A percentile compares a stretch with the other conserved stretches of the same genome.
Evolutionary conservation across 129 eudicot species (phyloP).

Genomic region (Daucus carota): DH1_v3.0 NC_030385.2:39079001-39079500

Average conservation of each 20-base stretch:
- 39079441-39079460: not conserved
- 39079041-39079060: slow-evolving; percentile 36
- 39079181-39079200: not conserved
- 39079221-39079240: not conserved
- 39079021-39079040: slow-evolving; percentile 48
- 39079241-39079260: not conserved
- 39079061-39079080: not conserved
- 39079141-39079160: not conserved
- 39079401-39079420: slow-evolving; percentile 46
- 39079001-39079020: slow-evolving; percentile 49
- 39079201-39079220: not conserved
- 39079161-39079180: not conserved
- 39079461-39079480: not conserved
- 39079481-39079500: slow-evolving; percentile 16
- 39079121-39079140: not conserved
- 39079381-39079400: slow-evolving; percentile 52
- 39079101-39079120: not conserved
- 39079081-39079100: not conserved
- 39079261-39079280: not conserved
- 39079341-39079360: slow-evolving; percentile 51
- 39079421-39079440: slow-evolving; percentile 35
- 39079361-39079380: slow-evolving; percentile 60
- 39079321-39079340: slow-evolving; percentile 10
- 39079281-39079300: not conserved
- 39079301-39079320: not conserved